Evolutionary conservation across 257 asterid genomes (phyloP), one percentile per base, ranked within the genome.

Genomic region (Gentiana dahurica): DNA sequence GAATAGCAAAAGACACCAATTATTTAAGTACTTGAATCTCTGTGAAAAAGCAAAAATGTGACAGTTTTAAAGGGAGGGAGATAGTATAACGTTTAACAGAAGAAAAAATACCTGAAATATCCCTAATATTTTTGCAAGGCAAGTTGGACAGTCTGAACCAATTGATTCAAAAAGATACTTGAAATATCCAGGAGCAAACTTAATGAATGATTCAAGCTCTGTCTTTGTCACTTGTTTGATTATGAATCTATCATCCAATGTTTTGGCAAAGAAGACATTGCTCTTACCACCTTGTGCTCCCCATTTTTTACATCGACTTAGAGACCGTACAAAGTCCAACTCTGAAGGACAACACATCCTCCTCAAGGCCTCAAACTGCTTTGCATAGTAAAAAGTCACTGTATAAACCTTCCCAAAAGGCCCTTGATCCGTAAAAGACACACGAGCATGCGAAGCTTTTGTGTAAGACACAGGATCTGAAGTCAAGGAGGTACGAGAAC

Each of bases 271-370:
- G 64, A 91, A 91, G 57, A 83, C 98, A 52, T 85, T 87, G 77
- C 97, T 91, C 78, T 91, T 91, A 54, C 98, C 98, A 68, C 98
- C 97, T 76, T 91, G 98, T 43, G 98, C 98, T 63, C 97, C 98
- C 98, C 98, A 91, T 73, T 91, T 91, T 84, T 87, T 87, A 49
- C 95, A 85, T 15, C 98, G 86, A 66, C 98, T 85, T 54, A 91
- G 88, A 54, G 96, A 91, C 66, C 95, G 72, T 49, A 85, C 51
- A 41, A 60, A 91, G 63, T 91, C 96, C 73, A 75, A 64, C 80
- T 87, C 97, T 2, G 89, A 85, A 13, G 98, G 95, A 53, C 97
- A 91, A 64, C 90, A 79, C 33, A 83, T 75, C 79, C 77, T 77
- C 80, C 97, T 76, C 76, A 91, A 73, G 36, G 94, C 90, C 61